Evolutionary conservation across 352 stramenopile genomes (phyloP).

Genomic region (Phytophthora capsici): DNA sequence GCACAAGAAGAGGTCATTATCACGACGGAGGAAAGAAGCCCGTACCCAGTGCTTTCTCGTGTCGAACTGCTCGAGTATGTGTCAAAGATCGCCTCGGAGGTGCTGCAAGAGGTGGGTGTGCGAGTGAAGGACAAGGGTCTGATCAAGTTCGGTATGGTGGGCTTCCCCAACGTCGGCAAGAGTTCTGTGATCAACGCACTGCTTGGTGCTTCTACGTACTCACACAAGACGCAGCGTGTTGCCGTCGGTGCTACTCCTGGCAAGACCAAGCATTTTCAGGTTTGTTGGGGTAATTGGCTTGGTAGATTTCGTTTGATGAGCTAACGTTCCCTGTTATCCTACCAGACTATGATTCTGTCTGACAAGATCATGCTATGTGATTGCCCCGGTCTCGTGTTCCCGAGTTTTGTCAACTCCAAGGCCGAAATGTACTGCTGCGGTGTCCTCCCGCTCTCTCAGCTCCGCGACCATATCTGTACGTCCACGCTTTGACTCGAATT

Average conservation of each 20-base stretch:
- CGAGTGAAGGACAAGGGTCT: constrained; percentile 84
- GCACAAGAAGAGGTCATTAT: neutral
- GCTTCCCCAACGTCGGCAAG: constrained; percentile 99
- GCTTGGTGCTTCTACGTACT: constrained; percentile 95
- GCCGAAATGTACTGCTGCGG: constrained; percentile 99
- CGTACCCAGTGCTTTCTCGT: constrained; percentile 75
- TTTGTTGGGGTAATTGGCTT: constrained; percentile 13
- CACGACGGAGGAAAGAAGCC: constrained; percentile 14
- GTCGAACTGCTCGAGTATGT: constrained; percentile 82
- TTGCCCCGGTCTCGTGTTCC: constrained; percentile 99
- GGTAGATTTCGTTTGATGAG: neutral
- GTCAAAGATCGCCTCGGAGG: constrained; percentile 53
- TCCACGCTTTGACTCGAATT: neutral
- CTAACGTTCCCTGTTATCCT: neutral
- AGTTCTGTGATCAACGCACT: constrained; percentile 99
- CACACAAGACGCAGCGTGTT: constrained; percentile 96
- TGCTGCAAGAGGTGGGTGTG: constrained; percentile 64
- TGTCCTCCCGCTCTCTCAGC: constrained; percentile 98
- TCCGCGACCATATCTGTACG: constrained; percentile 94
- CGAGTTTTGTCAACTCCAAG: constrained; percentile 98
- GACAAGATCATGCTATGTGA: constrained; percentile 99
- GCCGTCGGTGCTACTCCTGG: constrained; percentile 97
- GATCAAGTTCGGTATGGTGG: constrained; percentile 98
- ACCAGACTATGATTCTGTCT: constrained; percentile 95
- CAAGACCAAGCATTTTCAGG: constrained; percentile 99